phyloP scores from a whole-genome alignment of 208 protist species.

The Plasmodiophora brassicae region DNA sequence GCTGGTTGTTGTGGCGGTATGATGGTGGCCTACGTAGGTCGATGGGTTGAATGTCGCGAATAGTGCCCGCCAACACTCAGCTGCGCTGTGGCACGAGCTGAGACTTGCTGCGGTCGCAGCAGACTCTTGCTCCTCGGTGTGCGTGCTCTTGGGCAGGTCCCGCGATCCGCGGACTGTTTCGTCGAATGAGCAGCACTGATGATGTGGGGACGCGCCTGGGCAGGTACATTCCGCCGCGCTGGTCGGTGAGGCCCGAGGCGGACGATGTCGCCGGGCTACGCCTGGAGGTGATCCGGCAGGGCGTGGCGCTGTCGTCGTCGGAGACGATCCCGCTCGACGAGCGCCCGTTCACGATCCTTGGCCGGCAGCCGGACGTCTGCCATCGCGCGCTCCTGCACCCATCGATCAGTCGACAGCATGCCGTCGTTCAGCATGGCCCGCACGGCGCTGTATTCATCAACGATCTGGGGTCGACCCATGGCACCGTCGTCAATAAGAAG shows the following conservation, averaged over 20 bases:
- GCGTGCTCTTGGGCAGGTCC: too few relatives aligned
- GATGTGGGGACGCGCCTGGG: neutral
- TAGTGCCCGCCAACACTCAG: too few relatives aligned
- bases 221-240: neutral
- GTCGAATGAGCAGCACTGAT: too few relatives aligned
- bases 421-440: constrained; percentile 15
- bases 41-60: too few relatives aligned
- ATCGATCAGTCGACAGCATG: constrained; percentile 29
- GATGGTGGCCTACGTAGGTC: too few relatives aligned
- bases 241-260: neutral
- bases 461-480: constrained; percentile 1
- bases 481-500: neutral
- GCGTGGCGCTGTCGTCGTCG: neutral
- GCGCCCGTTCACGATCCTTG: neutral
- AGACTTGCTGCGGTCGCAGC: too few relatives aligned
- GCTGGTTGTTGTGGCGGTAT: too few relatives aligned
- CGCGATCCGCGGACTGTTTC: too few relatives aligned
- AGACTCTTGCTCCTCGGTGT: too few relatives aligned
- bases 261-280: neutral
- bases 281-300: neutral
- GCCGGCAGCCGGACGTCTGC: constrained; percentile 13
- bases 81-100: too few relatives aligned
- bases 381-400: neutral
- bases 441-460: neutral
- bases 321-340: neutral